Base-by-base conservation (phyloP, 2,329 filamentous ascomycete species). In the Fusarium nodosum region DNA sequence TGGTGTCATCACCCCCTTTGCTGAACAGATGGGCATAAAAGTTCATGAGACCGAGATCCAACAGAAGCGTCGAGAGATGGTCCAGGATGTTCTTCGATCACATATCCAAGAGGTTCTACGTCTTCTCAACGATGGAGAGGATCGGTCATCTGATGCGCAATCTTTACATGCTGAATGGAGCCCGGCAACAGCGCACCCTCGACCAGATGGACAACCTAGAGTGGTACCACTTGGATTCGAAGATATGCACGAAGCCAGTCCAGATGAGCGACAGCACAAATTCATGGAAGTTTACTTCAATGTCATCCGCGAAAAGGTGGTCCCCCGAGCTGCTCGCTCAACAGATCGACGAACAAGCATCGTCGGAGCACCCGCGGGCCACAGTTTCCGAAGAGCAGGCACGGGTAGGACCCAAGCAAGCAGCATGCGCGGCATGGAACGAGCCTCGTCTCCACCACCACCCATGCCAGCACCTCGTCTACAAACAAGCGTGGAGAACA, bases 271-370 rank as follows among this genome's bases (percentile, higher is more conserved):
- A 34, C 84, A 87, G 64, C 75, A 80, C 24, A 78, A 78, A 13
- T 81, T 88, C n/a, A 82, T 88, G 79, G 77, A 82, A 4, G 82
- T 86, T 3, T 88, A 88, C 71, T 88, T 87, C 65, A 66, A 79
- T 13, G 71, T 78, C 1, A 78, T 88, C 16, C 79, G 82, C 7
- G 76, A 69, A 4, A 73, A 76, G 5, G 84, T 86, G 3, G 74
- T 83, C 13, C 69, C 73, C 8, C 74, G 76, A 12, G 78, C 81
- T 7, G 67, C 74, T 36, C 67, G 61, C 16, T 76, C 76, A 15
- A 77, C 69, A 18, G 69, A 68, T 12, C 74, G 72, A 34, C 71
- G 77, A 22, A 60, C 64, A 45, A 72, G 75, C 69, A 56, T 76
- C 48, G 64, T 68, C 47, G 64, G 66, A 15, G 64, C 68, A 5